phyloP scores from a whole-genome alignment of 176 grass and related monocot species.

The Cymbopogon citratus region DNA sequence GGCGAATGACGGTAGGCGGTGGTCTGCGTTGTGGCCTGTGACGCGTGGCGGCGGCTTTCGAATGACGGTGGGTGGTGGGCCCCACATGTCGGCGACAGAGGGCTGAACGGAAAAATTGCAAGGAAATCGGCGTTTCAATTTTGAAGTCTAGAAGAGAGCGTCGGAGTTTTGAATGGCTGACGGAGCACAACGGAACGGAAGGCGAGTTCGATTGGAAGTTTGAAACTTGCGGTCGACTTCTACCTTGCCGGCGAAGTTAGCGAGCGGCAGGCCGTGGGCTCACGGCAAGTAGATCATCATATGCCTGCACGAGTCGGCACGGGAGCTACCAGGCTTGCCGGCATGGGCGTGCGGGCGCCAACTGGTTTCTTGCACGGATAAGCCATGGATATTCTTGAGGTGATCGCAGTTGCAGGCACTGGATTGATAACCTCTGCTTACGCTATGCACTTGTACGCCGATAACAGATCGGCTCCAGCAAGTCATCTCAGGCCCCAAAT shows the following conservation, averaged over 20 bases:
- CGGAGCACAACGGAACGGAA: background rate
- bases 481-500: background rate
- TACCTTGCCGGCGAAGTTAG: slow-evolving; percentile 18
- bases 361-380: slow-evolving; percentile 17
- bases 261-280: background rate
- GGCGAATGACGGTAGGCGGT: background rate
- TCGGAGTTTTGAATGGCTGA: background rate
- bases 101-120: background rate
- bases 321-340: background rate
- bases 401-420: background rate
- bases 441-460: background rate
- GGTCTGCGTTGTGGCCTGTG: too few species aligned
- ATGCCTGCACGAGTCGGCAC: background rate
- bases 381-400: slow-evolving; percentile 11
- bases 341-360: background rate
- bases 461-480: background rate
- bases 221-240: background rate
- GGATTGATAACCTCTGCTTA: background rate
- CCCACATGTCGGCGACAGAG: background rate
- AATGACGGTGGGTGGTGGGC: background rate
- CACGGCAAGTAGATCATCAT: slow-evolving; percentile 30
- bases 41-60: background rate
- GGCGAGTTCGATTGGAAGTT: background rate
- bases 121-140: too few species aligned
- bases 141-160: background rate